phyloP scores from a whole-genome alignment of 2,329 filamentous ascomycete genomes.

The Clonostachys rosea region DNA sequence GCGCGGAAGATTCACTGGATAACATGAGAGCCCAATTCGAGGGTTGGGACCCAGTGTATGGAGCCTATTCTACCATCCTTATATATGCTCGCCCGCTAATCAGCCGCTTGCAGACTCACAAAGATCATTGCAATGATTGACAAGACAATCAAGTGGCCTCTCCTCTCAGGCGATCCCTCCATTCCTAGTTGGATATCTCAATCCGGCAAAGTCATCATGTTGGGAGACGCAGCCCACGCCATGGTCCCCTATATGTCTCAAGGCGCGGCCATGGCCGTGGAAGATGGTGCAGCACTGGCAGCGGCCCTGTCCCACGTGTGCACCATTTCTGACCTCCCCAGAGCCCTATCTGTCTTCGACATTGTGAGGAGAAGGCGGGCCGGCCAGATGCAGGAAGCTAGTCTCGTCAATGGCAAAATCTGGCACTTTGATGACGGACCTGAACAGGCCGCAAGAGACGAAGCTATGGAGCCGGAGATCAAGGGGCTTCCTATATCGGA shows the following conservation, averaged over 20 bases:
- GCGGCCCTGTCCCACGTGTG: conserved; percentile 18
- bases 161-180: conserved; percentile 6
- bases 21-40: conserved; percentile 24
- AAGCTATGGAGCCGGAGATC: conserved; percentile 31
- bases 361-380: conserved; percentile 22
- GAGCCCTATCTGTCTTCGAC: conserved; percentile 28
- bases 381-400: conserved; percentile 35
- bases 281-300: conserved; percentile 32
- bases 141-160: too few relatives aligned
- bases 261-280: conserved; percentile 36
- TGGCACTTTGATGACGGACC: conserved; percentile 41
- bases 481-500: conserved; percentile 23
- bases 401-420: conserved; percentile 36
- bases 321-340: conserved; percentile 13
- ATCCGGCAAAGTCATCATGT: conserved; percentile 21
- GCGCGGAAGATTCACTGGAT: conserved; percentile 13
- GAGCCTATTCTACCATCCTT: not conserved
- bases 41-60: conserved; percentile 24
- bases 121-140: too few relatives aligned
- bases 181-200: conserved; percentile 20
- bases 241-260: conserved; percentile 39
- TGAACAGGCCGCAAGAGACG: conserved; percentile 31
- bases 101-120: too few relatives aligned
- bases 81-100: too few relatives aligned
- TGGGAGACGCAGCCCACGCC: conserved; percentile 35